Evolutionary conservation across 2,329 filamentous ascomycete genomes (phyloP), one percentile per base, ranked within the genome.

Genomic region (Ascosphaera acerosa): DNA sequence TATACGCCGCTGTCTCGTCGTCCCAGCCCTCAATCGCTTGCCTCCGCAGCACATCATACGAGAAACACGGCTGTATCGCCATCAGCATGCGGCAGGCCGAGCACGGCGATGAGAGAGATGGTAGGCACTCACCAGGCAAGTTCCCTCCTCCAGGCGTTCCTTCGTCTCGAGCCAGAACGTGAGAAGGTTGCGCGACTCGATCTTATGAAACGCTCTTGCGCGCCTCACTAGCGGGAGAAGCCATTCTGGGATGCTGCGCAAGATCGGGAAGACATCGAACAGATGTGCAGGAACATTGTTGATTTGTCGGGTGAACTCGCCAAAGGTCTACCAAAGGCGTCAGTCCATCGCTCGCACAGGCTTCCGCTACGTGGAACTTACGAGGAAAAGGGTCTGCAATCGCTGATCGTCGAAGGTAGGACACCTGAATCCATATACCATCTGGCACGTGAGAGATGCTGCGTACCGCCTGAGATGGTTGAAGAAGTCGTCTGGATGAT

Each of bases 341-440:
- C n/a, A 23, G 18, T n/a, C n/a, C n/a, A 35, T 23, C 30, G 35
- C 9, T 34, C 29, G 9, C 38, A 27, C 15, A 32, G 9, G 12
- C 4, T 4, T n/a, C 12, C 20, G 7, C 23, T 3, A 33, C 40
- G 10, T 32, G 47, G n/a, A n/a, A 16, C 12, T 29, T n/a, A 29
- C 47, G 17, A 53, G 43, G 23, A 56, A 58, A 2, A 62, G 44
- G 34, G 58, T 51, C 36, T 49, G 45, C 30, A 61, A 43, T 15
- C 51, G 49, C 4, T 47, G 42, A 29, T 62, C 51, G 5, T 58
- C 48, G 35, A 54, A 47, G 1, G 41, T 50, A 0, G 48, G 41
- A 2, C 51, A 52, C 6, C 58, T 51, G 37, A 51, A 60, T 4
- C 58, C 60, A 33, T 58, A 64, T 0, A 59, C 46, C 49, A 64